Evolutionary conservation across 2,329 filamentous ascomycete species (phyloP), one percentile per base, ranked within the genome.

Genomic region (Hymenotorrendiella dingleyae): DNA sequence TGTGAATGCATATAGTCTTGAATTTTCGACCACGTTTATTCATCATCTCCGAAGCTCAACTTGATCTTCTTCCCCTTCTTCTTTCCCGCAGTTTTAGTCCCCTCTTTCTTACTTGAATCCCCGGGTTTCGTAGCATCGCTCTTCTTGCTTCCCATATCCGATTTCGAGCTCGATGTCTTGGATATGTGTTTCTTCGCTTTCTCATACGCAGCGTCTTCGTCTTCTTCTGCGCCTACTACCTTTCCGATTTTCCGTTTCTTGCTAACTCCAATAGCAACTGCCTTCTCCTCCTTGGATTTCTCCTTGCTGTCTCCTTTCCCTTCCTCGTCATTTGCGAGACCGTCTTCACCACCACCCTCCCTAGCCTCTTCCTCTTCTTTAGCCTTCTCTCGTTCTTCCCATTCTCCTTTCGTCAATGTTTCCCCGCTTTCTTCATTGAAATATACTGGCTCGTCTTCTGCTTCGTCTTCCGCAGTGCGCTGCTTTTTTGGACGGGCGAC

Each of bases 361-460:
- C 53, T 58, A 46, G 50, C 52, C 44, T 56, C 53, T 16, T 30
- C 14, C 20, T 9, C 27, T 19, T 47, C 52, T 8, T 49, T 50
- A 6, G 50, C 54, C 43, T 55, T 53, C 37, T 61, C 62, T 37
- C 57, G 58, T 40, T 57, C 60, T 51, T 48, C 56, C 60, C 48
- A 55, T 44, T 64, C 62, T 12, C 61, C 59, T 34, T 61, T 62
- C 23, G 66, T 62, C 38, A 54, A 45, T 4, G 60, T 73, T 22
- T 82, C 73, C 42, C 86, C 83, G 37, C 79, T 84, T 4, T 75
- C 71, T 59, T 88, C 85, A 52, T 91, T 77, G 4, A 93, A 78
- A 39, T 87, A 79, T 0, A 87, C 72, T 0, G 86, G 86, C 37
- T 73, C 82, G 61, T 91, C 86, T 53, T 91, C 86, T 10, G 83